Evolutionary conservation across 345 rosid species (phyloP).

Genomic region (Citrus hindsii): DNA sequence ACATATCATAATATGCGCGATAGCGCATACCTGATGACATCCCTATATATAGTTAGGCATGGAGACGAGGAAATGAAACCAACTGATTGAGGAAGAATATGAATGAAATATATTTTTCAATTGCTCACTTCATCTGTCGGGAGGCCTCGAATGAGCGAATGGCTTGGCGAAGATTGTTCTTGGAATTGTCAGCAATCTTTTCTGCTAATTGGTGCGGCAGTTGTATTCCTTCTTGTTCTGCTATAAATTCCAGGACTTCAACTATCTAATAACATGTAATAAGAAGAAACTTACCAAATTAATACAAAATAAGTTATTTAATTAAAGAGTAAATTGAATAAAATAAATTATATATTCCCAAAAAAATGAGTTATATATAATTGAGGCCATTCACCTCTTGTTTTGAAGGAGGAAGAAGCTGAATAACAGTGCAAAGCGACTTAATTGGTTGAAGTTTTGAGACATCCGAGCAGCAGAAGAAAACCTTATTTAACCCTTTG

Average conservation of each 20-base stretch:
- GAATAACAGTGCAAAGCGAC: conserved; percentile 36
- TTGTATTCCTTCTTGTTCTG: conserved; percentile 39
- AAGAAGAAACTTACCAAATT: neutral
- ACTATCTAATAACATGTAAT: conserved; percentile 30
- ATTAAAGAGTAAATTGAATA: no score
- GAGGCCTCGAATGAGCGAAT: conserved; percentile 64
- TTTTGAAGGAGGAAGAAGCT: conserved; percentile 45
- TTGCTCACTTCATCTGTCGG: conserved; percentile 31
- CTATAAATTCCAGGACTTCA: conserved; percentile 52
- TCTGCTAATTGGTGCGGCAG: conserved; percentile 35
- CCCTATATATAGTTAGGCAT: no score
- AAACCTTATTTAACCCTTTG: conserved; percentile 39
- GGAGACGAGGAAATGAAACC: neutral
- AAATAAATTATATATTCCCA: no score
- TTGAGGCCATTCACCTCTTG: conserved; percentile 33
- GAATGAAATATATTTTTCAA: neutral
- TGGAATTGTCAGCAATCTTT: conserved; percentile 37
- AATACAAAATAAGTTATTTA: no score
- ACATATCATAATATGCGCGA: no score
- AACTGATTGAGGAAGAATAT: neutral
- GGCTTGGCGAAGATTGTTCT: conserved; percentile 64
- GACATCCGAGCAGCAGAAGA: conserved; percentile 57
- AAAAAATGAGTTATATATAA: no score
- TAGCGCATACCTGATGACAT: no score
- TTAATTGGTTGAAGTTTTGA: conserved; percentile 55